phyloP scores from a whole-genome alignment of 768 basidiomycete species.

The Tulasnella sp. region DNA sequence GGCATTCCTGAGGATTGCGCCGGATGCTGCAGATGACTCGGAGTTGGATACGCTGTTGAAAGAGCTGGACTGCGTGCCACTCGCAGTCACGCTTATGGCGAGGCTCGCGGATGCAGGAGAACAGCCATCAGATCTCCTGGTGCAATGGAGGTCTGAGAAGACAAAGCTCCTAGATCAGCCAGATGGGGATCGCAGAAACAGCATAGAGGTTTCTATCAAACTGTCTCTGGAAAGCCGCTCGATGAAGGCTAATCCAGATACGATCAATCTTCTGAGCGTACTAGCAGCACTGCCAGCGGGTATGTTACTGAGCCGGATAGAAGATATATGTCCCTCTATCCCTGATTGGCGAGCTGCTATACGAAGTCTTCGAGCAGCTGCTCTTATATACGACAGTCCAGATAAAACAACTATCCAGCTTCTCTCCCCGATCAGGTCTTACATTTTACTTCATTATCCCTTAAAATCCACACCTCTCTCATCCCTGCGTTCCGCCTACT shows the following conservation, averaged over 20 bases:
- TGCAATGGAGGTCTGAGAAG: slow-evolving; percentile 4
- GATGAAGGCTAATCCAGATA: slow-evolving; percentile 19
- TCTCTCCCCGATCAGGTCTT: neutral
- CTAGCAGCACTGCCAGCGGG: slow-evolving; percentile 24
- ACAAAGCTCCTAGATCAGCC: slow-evolving; percentile 4
- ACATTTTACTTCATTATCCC: neutral
- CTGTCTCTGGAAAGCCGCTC: slow-evolving; percentile 20
- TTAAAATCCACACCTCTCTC: neutral
- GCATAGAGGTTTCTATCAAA: slow-evolving; percentile 20
- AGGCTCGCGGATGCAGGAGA: slow-evolving; percentile 17
- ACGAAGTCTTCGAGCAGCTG: neutral
- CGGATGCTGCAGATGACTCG: slow-evolving; percentile 19
- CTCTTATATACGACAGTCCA: neutral
- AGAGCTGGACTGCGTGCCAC: slow-evolving; percentile 25
- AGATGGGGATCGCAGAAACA: slow-evolving; percentile 13
- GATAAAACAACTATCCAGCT: neutral
- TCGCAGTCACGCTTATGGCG: slow-evolving; percentile 29
- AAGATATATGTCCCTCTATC: neutral
- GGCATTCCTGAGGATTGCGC: slow-evolving; percentile 20
- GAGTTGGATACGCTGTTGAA: slow-evolving; percentile 21
- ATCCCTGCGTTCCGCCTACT: no score
- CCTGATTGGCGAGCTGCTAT: neutral
- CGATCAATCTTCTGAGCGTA: slow-evolving; percentile 20
- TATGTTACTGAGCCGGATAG: neutral
- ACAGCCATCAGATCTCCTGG: slow-evolving; percentile 6